Conservation (phyloP, 257 asterid genomes). For the Solanum rostratum region DNA sequence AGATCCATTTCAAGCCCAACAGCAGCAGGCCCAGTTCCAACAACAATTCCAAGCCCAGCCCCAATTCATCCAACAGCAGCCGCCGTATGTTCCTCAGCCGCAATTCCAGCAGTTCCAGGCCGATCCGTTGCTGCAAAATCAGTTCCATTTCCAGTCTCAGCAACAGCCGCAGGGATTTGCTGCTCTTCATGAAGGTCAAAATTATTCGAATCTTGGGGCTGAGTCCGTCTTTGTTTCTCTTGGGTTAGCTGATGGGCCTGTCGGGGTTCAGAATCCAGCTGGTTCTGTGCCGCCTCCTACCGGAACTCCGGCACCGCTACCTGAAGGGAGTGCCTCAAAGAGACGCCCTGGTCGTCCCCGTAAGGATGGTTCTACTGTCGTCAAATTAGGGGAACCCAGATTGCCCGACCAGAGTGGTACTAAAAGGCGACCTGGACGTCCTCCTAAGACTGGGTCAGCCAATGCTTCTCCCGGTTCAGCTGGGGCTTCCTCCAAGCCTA, state of each 20-base stretch:
- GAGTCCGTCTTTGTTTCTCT: conserved; percentile 23
- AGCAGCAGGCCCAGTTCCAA: not conserved
- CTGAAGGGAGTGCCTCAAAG: not conserved
- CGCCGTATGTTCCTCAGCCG: not conserved
- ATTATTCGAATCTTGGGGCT: conserved; percentile 8
- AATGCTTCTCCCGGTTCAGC: not conserved
- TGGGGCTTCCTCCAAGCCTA: not conserved
- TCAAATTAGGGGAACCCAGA: not conserved
- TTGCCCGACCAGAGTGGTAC: not conserved
- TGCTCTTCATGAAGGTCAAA: not conserved
- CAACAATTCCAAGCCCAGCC: not conserved
- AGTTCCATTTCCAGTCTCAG: not conserved
- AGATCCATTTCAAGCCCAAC: not conserved
- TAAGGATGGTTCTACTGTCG: conserved; percentile 11
- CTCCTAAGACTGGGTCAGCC: conserved; percentile 8
- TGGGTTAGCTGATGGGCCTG: conserved; percentile 34
- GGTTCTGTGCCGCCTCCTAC: not conserved
- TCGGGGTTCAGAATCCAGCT: conserved; percentile 11
- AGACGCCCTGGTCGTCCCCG: conserved; percentile 73
- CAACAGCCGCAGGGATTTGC: not conserved
- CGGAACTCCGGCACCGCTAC: not conserved
- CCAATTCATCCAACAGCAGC: not conserved
- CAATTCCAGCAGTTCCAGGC: not conserved
- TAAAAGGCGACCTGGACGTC: conserved; percentile 30
- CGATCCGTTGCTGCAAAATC: not conserved